phyloP scores from a whole-genome alignment of 345 rosid genomes.

The Arabis alpina region DNA sequence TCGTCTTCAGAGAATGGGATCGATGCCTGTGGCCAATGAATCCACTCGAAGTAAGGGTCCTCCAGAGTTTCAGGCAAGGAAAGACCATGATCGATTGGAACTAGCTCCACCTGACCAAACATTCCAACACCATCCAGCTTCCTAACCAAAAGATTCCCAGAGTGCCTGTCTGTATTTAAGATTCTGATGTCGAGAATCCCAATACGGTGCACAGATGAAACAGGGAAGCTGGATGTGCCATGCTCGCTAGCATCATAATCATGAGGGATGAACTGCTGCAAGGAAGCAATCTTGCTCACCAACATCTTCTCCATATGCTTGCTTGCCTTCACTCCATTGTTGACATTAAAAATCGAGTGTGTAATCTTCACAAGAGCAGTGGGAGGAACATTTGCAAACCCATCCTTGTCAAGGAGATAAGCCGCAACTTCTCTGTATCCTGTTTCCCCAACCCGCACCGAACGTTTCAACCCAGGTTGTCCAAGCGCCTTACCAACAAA shows the following conservation, averaged over 20 bases:
- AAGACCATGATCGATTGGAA: conserved; percentile 96
- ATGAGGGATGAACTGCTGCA: conserved; percentile 67
- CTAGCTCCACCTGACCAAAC: conserved; percentile 79
- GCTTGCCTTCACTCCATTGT: conserved; percentile 44
- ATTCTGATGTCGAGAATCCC: conserved; percentile 67
- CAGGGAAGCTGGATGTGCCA: conserved; percentile 68
- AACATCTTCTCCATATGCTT: conserved; percentile 46
- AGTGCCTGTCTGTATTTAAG: conserved; percentile 67
- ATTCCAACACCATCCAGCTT: conserved; percentile 68
- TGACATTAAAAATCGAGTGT: conserved; percentile 63
- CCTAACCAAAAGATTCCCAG: conserved; percentile 85
- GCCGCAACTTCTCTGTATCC: conserved; percentile 86
- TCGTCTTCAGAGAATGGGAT: conserved; percentile 94
- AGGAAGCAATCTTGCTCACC: conserved; percentile 62
- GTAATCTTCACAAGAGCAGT: conserved; percentile 77
- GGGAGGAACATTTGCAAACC: conserved; percentile 82
- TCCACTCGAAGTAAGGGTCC: conserved; percentile 99
- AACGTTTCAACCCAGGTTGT: conserved; percentile 73
- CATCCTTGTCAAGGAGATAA: conserved; percentile 69
- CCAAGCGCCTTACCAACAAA: conserved; percentile 70
- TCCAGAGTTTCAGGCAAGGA: conserved; percentile 93
- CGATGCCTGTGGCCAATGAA: conserved; percentile 99
- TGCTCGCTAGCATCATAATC: conserved; percentile 75
- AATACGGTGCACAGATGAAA: conserved; percentile 62
- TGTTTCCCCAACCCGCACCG: conserved; percentile 77